A percentile compares a stretch with the other conserved stretches of the same genome.
Conservation (phyloP, 1,139 yeast genomes). For the Torulaspora globosa region DNA sequence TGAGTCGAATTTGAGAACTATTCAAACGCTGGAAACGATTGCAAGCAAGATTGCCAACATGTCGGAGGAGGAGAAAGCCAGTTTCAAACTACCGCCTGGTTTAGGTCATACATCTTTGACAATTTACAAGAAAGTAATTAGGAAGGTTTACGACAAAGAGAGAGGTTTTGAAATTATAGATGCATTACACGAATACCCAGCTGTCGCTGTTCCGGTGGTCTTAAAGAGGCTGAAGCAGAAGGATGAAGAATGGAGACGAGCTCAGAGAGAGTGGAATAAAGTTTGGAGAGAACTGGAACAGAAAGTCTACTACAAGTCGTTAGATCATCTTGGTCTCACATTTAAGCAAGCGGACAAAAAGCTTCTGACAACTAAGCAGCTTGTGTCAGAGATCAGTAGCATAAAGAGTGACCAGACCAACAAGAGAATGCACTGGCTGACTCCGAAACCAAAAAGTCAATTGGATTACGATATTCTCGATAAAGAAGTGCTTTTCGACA, state of each 20-base stretch:
- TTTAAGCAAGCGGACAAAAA: conserved; percentile 96
- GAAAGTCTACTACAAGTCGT: conserved; percentile 84
- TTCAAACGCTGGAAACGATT: conserved; percentile 91
- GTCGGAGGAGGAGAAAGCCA: conserved; percentile 84
- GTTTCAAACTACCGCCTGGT: conserved; percentile 86
- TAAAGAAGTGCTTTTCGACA: conserved; percentile 65
- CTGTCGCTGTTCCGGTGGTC: conserved; percentile 90
- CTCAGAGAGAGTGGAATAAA: conserved; percentile 98
- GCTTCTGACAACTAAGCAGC: conserved; percentile 79
- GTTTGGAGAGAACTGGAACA: conserved; percentile 99
- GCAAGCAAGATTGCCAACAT: conserved; percentile 91
- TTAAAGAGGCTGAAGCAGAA: conserved; percentile 89
- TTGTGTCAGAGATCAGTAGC: conserved; percentile 87
- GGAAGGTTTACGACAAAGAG: conserved; percentile 89
- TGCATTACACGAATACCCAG: conserved; percentile 92
- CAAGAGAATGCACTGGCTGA: conserved; percentile 77
- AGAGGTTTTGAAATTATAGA: conserved; percentile 95
- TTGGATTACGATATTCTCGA: conserved; percentile 66
- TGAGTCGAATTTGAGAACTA: conserved; percentile 91
- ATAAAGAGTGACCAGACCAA: conserved; percentile 80
- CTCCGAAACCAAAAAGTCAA: conserved; percentile 83
- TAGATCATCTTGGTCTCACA: conserved; percentile 92
- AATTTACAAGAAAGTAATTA: conserved; percentile 86
- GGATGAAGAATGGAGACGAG: conserved; percentile 98
- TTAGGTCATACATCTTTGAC: conserved; percentile 87